A percentile compares a stretch with the other conserved stretches of the same genome.
Evolutionary conservation across 495 filamentous ascomycete genomes (phyloP).

Genomic region (Lepraria neglecta): DNA sequence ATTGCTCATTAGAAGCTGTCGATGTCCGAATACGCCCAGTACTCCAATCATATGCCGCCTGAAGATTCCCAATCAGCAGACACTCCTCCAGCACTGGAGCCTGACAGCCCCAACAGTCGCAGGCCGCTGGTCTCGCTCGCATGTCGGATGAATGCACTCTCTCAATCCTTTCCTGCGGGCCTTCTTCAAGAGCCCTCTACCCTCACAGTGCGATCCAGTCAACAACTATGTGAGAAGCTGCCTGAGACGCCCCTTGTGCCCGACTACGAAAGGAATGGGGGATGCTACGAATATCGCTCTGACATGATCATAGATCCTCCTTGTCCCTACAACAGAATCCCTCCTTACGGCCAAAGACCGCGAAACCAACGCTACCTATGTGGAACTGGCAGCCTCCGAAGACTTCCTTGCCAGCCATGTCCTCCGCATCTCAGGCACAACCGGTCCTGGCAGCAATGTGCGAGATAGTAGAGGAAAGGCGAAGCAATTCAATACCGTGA

Average conservation of each 20-base stretch:
- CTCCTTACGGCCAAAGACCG: slow-evolving; percentile 83
- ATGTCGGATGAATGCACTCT: slow-evolving; percentile 79
- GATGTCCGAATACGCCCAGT: background rate
- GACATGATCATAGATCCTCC: slow-evolving; percentile 56
- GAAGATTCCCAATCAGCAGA: background rate
- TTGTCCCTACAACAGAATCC: slow-evolving; percentile 88
- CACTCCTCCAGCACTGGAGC: background rate
- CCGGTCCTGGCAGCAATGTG: slow-evolving; percentile 53
- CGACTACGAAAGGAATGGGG: background rate
- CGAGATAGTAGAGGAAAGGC: slow-evolving; percentile 90
- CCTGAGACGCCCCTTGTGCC: background rate
- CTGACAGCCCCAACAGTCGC: background rate
- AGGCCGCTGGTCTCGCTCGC: slow-evolving; percentile 10
- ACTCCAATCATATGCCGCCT: slow-evolving; percentile 5
- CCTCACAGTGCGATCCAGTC: slow-evolving; percentile 84
- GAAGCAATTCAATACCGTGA: slow-evolving; percentile 84
- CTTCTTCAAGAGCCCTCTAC: slow-evolving; percentile 94
- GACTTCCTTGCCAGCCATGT: slow-evolving; percentile 98
- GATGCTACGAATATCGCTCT: background rate
- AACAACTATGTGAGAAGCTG: slow-evolving; percentile 68
- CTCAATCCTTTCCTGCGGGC: slow-evolving; percentile 97
- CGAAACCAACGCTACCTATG: slow-evolving; percentile 69
- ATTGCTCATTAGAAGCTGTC: background rate
- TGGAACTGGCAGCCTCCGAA: slow-evolving; percentile 77
- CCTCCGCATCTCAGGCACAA: slow-evolving; percentile 65